Percentiles rank a stretch among this genome's conserved stretches.
These are phyloP conservation scores for Phyllosticta capitalensis DNA, from an alignment of 2,329 filamentous ascomycete species.

Conservation along the genomic window DNA sequence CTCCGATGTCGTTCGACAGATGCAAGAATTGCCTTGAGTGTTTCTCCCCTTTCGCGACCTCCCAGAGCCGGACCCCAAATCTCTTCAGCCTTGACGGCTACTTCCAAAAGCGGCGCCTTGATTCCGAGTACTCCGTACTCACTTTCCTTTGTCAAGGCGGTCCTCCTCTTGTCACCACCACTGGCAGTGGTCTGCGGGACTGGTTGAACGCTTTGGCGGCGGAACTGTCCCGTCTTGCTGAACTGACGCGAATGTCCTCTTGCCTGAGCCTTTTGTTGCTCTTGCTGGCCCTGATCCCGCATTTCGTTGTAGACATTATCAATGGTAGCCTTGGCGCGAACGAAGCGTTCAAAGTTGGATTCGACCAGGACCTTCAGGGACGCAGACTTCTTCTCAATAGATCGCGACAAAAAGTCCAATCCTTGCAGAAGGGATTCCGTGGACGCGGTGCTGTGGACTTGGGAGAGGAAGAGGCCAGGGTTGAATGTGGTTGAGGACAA, in stretches of 20 bases:
- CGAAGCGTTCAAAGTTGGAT: constrained; percentile 96
- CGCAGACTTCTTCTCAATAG: constrained; percentile 95
- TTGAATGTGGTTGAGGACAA: constrained; percentile 94
- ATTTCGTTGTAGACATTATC: constrained; percentile 99
- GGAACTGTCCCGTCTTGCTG: constrained; percentile 34
- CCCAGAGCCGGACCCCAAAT: constrained; percentile 93
- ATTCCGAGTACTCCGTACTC: constrained; percentile 45
- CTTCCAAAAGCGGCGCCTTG: constrained; percentile 77
- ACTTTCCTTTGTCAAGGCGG: constrained; percentile 83
- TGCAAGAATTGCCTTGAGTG: constrained; percentile 65
- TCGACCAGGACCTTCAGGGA: constrained; percentile 94
- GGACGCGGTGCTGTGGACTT: constrained; percentile 79
- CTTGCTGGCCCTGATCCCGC: constrained; percentile 57
- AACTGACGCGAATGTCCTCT: constrained; percentile 54
- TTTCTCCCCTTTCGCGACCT: constrained; percentile 82
- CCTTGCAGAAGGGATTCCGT: constrained; percentile 73
- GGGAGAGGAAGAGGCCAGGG: constrained; percentile 80
- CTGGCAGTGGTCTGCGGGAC: constrained; percentile 19
- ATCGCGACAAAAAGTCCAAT: constrained; percentile 75
- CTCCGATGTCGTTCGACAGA: constrained; percentile 71
- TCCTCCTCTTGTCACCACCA: constrained; percentile 62
- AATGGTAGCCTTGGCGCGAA: constrained; percentile 92
- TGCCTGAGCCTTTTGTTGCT: constrained; percentile 24
- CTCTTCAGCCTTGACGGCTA: constrained; percentile 89
- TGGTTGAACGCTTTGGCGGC: constrained; percentile 36